A percentile compares a stretch with the other conserved stretches of the same genome.
phyloP scores from a whole-genome alignment of 768 basidiomycete species.

The Lentinula boryana region DNA sequence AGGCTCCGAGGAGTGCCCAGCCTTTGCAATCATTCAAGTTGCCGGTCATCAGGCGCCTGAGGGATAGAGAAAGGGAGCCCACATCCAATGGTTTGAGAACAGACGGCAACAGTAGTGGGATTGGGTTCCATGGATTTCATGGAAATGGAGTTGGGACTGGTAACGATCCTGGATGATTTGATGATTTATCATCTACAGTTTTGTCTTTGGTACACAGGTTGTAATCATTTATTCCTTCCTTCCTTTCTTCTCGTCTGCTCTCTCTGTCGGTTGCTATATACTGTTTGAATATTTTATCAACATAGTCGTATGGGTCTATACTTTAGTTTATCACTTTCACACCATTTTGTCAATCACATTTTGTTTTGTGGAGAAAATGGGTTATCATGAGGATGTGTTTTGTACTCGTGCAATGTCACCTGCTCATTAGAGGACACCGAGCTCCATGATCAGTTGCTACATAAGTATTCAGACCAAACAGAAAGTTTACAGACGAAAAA shows the following conservation, averaged over 20 bases:
- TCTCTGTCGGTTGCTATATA: slow-evolving; percentile 4
- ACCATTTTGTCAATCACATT: background rate
- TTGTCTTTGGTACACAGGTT: background rate
- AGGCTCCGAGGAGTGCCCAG: slow-evolving; percentile 49
- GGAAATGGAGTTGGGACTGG: background rate
- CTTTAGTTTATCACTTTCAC: background rate
- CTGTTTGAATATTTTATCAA: background rate
- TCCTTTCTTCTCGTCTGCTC: background rate
- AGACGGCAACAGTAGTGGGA: background rate
- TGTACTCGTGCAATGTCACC: too few relatives aligned
- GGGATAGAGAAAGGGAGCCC: slow-evolving; percentile 1
- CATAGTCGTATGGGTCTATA: background rate
- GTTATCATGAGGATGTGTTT: too few relatives aligned
- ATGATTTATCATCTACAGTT: background rate
- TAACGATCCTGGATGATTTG: slow-evolving; percentile 12
- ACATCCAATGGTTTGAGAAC: background rate
- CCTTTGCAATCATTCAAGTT: slow-evolving; percentile 43
- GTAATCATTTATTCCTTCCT: background rate
- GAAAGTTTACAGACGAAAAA: background rate
- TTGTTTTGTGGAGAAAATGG: background rate
- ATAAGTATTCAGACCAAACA: background rate
- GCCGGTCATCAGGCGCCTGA: slow-evolving; percentile 14
- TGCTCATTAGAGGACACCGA: too few relatives aligned
- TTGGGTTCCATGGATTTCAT: background rate
- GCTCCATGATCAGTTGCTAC: background rate